Base-by-base conservation (phyloP, 208 protist species). In the Histomonas meleagridis region DNA sequence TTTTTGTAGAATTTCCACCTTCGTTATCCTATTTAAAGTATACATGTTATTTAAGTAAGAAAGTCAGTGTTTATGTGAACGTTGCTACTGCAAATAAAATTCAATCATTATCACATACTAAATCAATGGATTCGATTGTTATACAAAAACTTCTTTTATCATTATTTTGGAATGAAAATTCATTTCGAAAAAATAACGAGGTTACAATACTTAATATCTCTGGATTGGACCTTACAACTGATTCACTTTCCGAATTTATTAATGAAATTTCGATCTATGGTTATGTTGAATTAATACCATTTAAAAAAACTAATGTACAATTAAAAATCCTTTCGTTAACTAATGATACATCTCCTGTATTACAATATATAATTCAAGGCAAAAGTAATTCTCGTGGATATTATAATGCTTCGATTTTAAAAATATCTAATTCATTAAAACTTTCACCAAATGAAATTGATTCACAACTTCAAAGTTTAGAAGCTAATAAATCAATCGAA, bases 1-100 rank as follows among this genome's bases (percentile, higher is more conserved):
- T 86, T 55, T 86, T 86, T 55, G 46, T 46, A 32, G 76, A 48
- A 18, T 86, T 86, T 21, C 76, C 76, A 18, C 76, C 76, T 38
- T 86, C 76, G 9, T 18, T 86, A 21, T 43, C 43, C 1, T n/a
- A 51, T 55, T 35, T 86, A 1, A 46, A 57, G 35, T 43, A 26
- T 9, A 2, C 76, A 18, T 55, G n/a, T 38, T 28, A 51, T 55
- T 16, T 38, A 38, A 46, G 46, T 18, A 2, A 9, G 2, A 51
- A 86, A 86, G 76, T 86, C 9, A 38, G 26, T 51, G 28, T 86
- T 55, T 23, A 57, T 26, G 18, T 86, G 1, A 51, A 86, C 18
- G 38, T 55, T 16, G 16, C 76, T 38, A 86, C 26, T 16, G 76
- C 46, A 21, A 14, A 46, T 21, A 43, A 55, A 55, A 32, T 86